These are phyloP conservation scores for Thelonectria rubi DNA, from an alignment of 2,329 filamentous ascomycete genomes.

Conservation along the genomic window DNA sequence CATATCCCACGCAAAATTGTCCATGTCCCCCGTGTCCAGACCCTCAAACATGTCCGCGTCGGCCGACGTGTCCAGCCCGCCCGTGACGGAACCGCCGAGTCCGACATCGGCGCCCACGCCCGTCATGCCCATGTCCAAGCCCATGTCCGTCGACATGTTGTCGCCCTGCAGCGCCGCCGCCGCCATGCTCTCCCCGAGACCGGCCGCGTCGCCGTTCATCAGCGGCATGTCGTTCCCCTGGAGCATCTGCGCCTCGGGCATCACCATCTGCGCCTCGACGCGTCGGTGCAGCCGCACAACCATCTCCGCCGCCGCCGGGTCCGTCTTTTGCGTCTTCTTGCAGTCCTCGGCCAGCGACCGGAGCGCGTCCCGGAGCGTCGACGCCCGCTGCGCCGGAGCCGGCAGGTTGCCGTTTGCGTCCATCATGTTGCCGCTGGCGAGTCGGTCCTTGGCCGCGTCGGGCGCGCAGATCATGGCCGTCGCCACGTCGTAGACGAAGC, in stretches of 20 bases:
- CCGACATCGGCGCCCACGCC: slow-evolving; percentile 50
- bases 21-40: slow-evolving; percentile 52
- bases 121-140: slow-evolving; percentile 57
- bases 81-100: slow-evolving; percentile 47
- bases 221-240: slow-evolving; percentile 54
- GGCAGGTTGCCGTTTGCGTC: slow-evolving; percentile 50
- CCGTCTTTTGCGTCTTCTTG: slow-evolving; percentile 63
- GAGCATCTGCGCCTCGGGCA: slow-evolving; percentile 54
- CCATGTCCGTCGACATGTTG: slow-evolving; percentile 52
- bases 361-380: slow-evolving; percentile 69
- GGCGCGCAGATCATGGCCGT: slow-evolving; percentile 76
- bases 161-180: slow-evolving; percentile 53
- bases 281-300: slow-evolving; percentile 69
- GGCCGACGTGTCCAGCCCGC: slow-evolving; percentile 44
- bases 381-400: slow-evolving; percentile 54
- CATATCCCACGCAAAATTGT: slow-evolving; percentile 55
- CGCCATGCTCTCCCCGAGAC: slow-evolving; percentile 54
- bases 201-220: slow-evolving; percentile 50
- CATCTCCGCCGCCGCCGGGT: slow-evolving; percentile 66
- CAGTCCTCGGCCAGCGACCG: slow-evolving; percentile 67
- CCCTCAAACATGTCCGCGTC: slow-evolving; percentile 53
- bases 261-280: slow-evolving; percentile 71
- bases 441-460: slow-evolving; percentile 58
- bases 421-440: slow-evolving; percentile 43
- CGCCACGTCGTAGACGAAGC: slow-evolving; percentile 73